Evolutionary conservation across 306 rosid genomes (phyloP).

Genomic region (Herpetospermum pedunculosum): DNA sequence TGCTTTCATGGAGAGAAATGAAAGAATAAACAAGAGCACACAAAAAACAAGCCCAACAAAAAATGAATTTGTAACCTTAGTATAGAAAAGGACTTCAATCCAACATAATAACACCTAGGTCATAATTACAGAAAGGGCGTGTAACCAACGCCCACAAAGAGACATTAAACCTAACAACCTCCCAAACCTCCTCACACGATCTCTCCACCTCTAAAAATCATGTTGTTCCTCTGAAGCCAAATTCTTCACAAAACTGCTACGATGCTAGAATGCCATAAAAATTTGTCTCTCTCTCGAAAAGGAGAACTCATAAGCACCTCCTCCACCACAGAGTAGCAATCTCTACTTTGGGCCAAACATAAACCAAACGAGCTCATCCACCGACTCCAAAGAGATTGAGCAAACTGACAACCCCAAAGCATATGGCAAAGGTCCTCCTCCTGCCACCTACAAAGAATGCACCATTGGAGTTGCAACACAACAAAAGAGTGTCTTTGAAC

Average conservation of each 20-base stretch:
- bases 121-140: no score
- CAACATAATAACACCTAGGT: no score
- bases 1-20: not conserved
- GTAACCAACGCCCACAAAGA: no score
- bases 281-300: no score
- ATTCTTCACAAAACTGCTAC: not conserved
- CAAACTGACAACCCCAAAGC: not conserved
- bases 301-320: not conserved
- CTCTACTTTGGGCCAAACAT: not conserved
- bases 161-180: no score
- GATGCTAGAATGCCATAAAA: no score
- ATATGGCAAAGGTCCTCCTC: not conserved
- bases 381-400: not conserved
- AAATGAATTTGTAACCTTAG: no score
- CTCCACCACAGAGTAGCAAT: not conserved
- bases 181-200: no score
- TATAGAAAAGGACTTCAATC: no score
- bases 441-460: not conserved
- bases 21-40: not conserved
- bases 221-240: not conserved
- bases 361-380: not conserved
- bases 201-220: no score
- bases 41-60: no score
- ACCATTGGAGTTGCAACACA: not conserved
- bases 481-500: not conserved